Base-by-base conservation (phyloP, 768 basidiomycete species). In the Auricularia heimuer region DNA sequence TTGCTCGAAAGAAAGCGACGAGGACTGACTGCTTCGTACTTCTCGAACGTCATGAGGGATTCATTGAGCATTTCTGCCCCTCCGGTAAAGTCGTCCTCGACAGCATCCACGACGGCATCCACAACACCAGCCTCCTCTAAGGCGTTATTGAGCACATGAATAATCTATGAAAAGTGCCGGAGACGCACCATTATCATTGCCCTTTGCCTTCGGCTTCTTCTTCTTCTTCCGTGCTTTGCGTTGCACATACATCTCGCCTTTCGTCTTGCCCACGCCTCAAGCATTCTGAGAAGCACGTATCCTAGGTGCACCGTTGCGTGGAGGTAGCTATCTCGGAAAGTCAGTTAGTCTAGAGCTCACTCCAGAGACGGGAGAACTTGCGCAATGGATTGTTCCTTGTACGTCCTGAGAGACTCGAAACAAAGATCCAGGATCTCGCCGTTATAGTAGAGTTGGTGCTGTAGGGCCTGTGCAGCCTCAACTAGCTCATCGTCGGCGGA, bases 391-490 rank as follows among this genome's bases (percentile, higher is more conserved):
- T 91, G 93, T 58, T 88, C 83, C 68, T 88, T 90, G 79, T 94
- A 98, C 33, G 79, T 78, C 61, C 83, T 80, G 61, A 98, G 74
- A 64, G 90, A 87, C 33, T 89, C 87, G 54, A 94, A 78, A 0
- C 94, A 84, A 29, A 94, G 85, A 69, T 98, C 95, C 63, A 98
- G 85, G 18, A 95, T 87, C 68, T 98, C 94, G 39, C 92, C 94
- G 70, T 94, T 94, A 78, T 98, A 98, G 71, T 98, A 89, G 33
- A 99, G 79, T 73, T 97, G 92, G 68, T 93, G 86, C 70, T 94
- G 91, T 1, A 98, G 80, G 21, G 88, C 78, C 64, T 85, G 85
- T 61, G 94, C 90, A 33, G 89, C 87, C 42, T 96, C 93, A 54
- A 78, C 77, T 67, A 93, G 80, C 21, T 75, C 77, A 42, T 80